A percentile compares a stretch with the other conserved stretches of the same genome.
phyloP scores from a whole-genome alignment of 495 filamentous ascomycete species.

The Podospora appendiculata region DNA sequence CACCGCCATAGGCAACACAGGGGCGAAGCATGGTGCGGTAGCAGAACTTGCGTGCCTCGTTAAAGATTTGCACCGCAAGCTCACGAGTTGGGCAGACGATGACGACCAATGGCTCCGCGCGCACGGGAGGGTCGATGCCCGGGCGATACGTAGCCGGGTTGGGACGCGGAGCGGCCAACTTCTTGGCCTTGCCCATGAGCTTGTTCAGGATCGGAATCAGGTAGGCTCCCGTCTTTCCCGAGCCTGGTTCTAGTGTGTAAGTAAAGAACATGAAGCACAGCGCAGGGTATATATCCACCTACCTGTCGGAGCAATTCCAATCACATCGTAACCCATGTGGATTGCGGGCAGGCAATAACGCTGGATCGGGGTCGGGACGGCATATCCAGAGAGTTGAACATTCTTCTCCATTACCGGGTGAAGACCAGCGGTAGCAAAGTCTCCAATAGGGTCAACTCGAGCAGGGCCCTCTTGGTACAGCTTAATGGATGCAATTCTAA shows the following conservation, averaged over 20 bases:
- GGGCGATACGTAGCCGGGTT: conserved; percentile 33
- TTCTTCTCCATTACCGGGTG: conserved; percentile 81
- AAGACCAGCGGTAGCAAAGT: conserved; percentile 71
- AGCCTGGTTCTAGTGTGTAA: conserved; percentile 47
- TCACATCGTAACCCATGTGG: conserved; percentile 62
- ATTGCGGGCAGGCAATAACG: conserved; percentile 74
- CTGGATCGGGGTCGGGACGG: conserved; percentile 77
- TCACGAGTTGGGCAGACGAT: conserved; percentile 85
- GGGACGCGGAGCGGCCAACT: conserved; percentile 69
- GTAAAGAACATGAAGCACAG: background rate
- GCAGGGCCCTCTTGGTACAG: conserved; percentile 52
- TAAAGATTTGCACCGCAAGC: conserved; percentile 87
- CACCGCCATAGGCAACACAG: conserved; percentile 85
- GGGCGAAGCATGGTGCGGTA: conserved; percentile 93
- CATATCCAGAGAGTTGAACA: conserved; percentile 55
- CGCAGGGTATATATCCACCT: conserved; percentile 18
- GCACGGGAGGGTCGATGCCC: conserved; percentile 41
- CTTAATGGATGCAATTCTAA: conserved; percentile 47
- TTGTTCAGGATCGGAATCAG: conserved; percentile 82
- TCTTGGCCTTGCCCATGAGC: conserved; percentile 89
- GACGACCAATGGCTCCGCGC: conserved; percentile 79
- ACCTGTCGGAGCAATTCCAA: conserved; percentile 92
- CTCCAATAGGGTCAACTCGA: conserved; percentile 44
- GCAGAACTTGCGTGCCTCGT: conserved; percentile 82
- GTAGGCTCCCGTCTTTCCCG: conserved; percentile 92